Conservation (phyloP, 2,329 filamentous ascomycete species). For the Phialocephala sp. region DNA sequence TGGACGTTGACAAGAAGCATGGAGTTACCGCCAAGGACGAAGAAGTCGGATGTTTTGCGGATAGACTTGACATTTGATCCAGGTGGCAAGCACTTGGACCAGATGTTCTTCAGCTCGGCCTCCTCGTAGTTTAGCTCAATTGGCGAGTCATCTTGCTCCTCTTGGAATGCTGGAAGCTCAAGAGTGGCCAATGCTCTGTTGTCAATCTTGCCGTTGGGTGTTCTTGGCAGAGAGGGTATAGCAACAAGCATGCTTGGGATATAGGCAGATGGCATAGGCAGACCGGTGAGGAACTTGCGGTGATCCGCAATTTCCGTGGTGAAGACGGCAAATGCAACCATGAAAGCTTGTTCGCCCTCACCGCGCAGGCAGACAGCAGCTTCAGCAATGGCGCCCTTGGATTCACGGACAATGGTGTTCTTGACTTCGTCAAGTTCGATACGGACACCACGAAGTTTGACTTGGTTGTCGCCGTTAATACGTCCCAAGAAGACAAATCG, state of each 20-base stretch:
- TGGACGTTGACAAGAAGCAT: conserved; percentile 41
- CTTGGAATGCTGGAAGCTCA: conserved; percentile 9
- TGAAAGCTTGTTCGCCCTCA: conserved; percentile 7
- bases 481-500: conserved; percentile 12
- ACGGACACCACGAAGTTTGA: conserved; percentile 13
- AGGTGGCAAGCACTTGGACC: conserved; percentile 5
- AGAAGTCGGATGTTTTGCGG: conserved; percentile 40
- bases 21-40: conserved; percentile 44
- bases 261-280: conserved; percentile 9
- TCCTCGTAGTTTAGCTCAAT: conserved; percentile 6
- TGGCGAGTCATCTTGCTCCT: conserved; percentile 11
- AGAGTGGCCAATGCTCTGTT: conserved; percentile 8
- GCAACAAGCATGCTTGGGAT: conserved; percentile 8
- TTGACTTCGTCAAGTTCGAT: conserved; percentile 12
- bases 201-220: conserved; percentile 13
- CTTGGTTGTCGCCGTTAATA: conserved; percentile 12
- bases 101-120: conserved; percentile 5
- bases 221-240: not conserved
- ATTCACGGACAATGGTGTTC: conserved; percentile 6
- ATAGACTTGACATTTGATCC: conserved; percentile 6
- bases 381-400: conserved; percentile 6
- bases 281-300: conserved; percentile 19
- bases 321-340: conserved; percentile 8
- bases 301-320: conserved; percentile 14
- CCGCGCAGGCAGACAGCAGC: conserved; percentile 10